A percentile compares a stretch with the other conserved stretches of the same genome.
These are phyloP conservation scores for Saturnispora zaruensis DNA, from an alignment of 805 yeast species.

Conservation along the genomic window DNA sequence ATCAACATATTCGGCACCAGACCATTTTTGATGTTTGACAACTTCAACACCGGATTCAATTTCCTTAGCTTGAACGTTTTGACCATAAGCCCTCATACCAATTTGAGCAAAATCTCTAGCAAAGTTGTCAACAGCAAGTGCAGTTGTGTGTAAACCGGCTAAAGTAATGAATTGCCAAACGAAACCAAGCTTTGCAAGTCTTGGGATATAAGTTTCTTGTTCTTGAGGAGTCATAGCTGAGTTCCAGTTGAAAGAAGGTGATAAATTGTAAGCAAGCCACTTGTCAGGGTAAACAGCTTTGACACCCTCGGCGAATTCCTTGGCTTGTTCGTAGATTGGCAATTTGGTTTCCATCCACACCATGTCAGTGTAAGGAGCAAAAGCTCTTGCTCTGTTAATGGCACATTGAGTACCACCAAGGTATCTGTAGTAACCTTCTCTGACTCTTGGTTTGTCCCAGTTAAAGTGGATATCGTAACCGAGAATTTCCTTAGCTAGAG, in stretches of 20 bases:
- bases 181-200: slow-evolving; percentile 83
- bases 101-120: slow-evolving; percentile 65
- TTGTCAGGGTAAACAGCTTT: slow-evolving; percentile 72
- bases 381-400: slow-evolving; percentile 91
- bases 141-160: slow-evolving; percentile 95
- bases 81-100: slow-evolving; percentile 96
- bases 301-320: slow-evolving; percentile 91
- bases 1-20: slow-evolving; percentile 96
- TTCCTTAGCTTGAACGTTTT: slow-evolving; percentile 77
- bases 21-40: slow-evolving; percentile 97
- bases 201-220: slow-evolving; percentile 82
- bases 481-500: slow-evolving; percentile 61
- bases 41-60: slow-evolving; percentile 87
- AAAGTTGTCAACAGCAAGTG: slow-evolving; percentile 81
- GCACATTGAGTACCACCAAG: slow-evolving; percentile 97
- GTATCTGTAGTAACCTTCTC: slow-evolving; percentile 97
- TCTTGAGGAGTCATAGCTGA: slow-evolving; percentile 81
- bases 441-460: slow-evolving; percentile 92
- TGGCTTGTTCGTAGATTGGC: slow-evolving; percentile 89
- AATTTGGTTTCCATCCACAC: slow-evolving; percentile 98
- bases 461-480: slow-evolving; percentile 82
- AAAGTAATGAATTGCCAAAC: slow-evolving; percentile 97
- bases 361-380: slow-evolving; percentile 89
- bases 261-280: slow-evolving; percentile 94
- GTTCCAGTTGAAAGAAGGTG: slow-evolving; percentile 98